Evolutionary conservation across 2,329 filamentous ascomycete species (phyloP), one percentile per base, ranked within the genome.

Genomic region (Paracoccidioides lutzii): DNA sequence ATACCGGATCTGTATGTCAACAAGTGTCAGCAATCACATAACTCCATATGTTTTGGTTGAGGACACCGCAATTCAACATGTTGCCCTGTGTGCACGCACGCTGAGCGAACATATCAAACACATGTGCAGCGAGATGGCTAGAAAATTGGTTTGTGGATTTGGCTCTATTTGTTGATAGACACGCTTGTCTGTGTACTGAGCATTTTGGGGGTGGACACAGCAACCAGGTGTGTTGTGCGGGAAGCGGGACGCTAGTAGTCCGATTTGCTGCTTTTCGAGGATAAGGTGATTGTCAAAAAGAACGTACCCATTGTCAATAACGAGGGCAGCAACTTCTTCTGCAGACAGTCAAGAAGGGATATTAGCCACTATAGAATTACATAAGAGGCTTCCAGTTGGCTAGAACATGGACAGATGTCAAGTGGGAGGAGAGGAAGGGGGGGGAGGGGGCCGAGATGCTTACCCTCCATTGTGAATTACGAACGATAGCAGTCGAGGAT

Each of bases 251-350:
- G 22, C 22, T 2, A 22, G 22, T 1, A 22, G 22, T 22, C 22
- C 22, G 22, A 22, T 22, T 22, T 22, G 22, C 22, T 22, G 22
- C 22, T 22, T 22, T 22, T 22, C 22, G 22, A 2, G 22, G 22
- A 22, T 22, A 22, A 22, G 22, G 22, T 22, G 22, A 22, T 22
- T 22, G 22, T 53, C 46, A 59, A 63, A 60, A 59, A 60, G 66
- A 66, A 81, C 90, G 88, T 91, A 98, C 93, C 93, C 93, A 97
- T 98, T 98, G 90, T 98, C 93, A 81, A 98, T 97, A 79, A 98
- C 93, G 88, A 98, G 90, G 78, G 93, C 93, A 78, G 93, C 93
- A 79, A 98, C 93, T 89, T 98, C 93, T 84, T 98, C 93, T 97
- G 75, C 77, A 78, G 63, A 61, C 60, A 61, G 67, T 61, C 72